Evolutionary conservation across 352 stramenopile species (phyloP), one percentile per base, ranked within the genome.

Genomic region (Globisporangium nagaii): DNA sequence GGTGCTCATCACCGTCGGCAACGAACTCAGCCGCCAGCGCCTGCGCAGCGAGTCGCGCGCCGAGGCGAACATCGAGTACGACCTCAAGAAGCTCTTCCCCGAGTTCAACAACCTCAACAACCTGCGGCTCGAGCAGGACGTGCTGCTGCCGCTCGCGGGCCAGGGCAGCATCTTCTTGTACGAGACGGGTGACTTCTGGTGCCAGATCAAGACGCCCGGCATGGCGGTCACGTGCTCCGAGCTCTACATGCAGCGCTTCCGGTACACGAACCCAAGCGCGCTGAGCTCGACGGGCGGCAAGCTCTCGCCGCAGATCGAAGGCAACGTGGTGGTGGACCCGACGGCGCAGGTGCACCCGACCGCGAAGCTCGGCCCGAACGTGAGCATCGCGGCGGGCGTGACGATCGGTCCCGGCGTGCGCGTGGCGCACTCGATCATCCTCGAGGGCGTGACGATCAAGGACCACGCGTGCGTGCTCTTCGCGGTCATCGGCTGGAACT

Each of bases 181-280:
- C 58, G 84, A 95, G 48, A 88, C 86, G 1, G 86, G 86, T 2
- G 84, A 95, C 58, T 94, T 95, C 50, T 95, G 86, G 86, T 94
- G 84, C 51, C 86, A 95, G 56, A 95, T 95, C 71, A 95, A 94
- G 73, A 95, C 86, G 1, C 86, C 86, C 0, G 86, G 86, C 17
- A 94, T 94, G 86, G 84, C 86, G 10, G 81, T 95, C 56, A 95
- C 86, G 63, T 95, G 86, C 60, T 95, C 86, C 9, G 86, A 94
- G 68, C 71, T 95, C 10, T 95, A 94, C 66, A 95, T 95, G 84
- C 86, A 95, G 53, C 86, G 86, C 24, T 95, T 94, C 64, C 86
- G 86, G 25, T 93, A 93, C 66, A 93, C 84, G 24, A 92, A 94
- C 59, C 84, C 84, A n/a, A 91, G 70, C 27, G 77, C 82, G 8